Evolutionary conservation across 2,329 filamentous ascomycete genomes (phyloP).

Genomic region (Xylaria sp.): DNA sequence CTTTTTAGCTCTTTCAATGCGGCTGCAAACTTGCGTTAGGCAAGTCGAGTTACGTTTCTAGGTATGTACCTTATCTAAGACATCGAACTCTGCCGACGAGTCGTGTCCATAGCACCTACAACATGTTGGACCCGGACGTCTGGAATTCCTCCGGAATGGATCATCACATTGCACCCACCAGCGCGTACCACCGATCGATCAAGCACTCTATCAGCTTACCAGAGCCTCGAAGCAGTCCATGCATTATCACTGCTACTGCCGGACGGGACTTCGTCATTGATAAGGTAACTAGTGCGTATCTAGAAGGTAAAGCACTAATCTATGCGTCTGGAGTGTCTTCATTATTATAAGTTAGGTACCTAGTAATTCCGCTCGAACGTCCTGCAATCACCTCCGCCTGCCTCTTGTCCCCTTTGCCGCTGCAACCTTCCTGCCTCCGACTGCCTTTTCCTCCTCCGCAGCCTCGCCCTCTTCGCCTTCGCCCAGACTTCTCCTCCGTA

Average conservation of each 20-base stretch:
- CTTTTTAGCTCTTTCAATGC: too few relatives aligned
- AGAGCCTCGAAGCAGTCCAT: not conserved
- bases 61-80: not conserved
- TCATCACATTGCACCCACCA: not conserved
- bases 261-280: too few relatives aligned
- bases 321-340: too few relatives aligned
- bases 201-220: too few relatives aligned
- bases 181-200: not conserved
- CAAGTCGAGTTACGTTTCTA: too few relatives aligned
- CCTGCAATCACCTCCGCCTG: slow-evolving; percentile 42
- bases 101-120: slow-evolving; percentile 1
- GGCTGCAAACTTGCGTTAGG: not conserved
- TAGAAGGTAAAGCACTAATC: not conserved
- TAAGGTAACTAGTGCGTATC: not conserved
- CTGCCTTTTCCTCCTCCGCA: slow-evolving; percentile 41
- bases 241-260: slow-evolving; percentile 1
- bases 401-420: slow-evolving; percentile 43
- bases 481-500: slow-evolving; percentile 82
- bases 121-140: too few relatives aligned
- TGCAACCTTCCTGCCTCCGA: slow-evolving; percentile 36
- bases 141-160: not conserved
- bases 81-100: slow-evolving; percentile 17
- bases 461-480: slow-evolving; percentile 66
- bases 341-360: not conserved
- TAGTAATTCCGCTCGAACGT: too few relatives aligned